A percentile compares a stretch with the other conserved stretches of the same genome.
These are phyloP conservation scores for Aspergillus funiculosus DNA, from an alignment of 495 filamentous ascomycete species.

Conservation along the genomic window DNA sequence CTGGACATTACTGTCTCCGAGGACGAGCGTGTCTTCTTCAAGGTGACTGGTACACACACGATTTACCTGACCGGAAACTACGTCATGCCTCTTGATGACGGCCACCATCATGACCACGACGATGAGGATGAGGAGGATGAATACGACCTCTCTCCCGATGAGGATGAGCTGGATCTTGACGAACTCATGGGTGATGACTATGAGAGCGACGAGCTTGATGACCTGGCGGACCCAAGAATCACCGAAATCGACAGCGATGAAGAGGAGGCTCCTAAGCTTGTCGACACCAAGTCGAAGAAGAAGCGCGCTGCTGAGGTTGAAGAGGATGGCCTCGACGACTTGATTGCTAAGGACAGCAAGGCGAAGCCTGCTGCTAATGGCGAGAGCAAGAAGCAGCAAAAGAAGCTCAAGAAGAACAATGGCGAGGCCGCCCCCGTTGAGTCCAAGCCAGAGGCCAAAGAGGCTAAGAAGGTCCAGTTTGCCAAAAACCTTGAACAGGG, in stretches of 20 bases:
- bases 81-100: slow-evolving; percentile 56
- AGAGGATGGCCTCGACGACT: slow-evolving; percentile 55
- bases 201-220: slow-evolving; percentile 79
- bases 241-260: slow-evolving; percentile 74
- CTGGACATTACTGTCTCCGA: slow-evolving; percentile 85
- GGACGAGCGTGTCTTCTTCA: slow-evolving; percentile 84
- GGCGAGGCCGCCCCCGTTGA: slow-evolving; percentile 65
- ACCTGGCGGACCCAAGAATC: slow-evolving; percentile 71
- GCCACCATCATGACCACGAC: slow-evolving; percentile 47
- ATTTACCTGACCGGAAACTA: slow-evolving; percentile 96
- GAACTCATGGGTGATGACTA: slow-evolving; percentile 57
- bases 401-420: slow-evolving; percentile 98
- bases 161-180: slow-evolving; percentile 55
- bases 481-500: slow-evolving; percentile 98
- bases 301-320: slow-evolving; percentile 71
- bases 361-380: slow-evolving; percentile 61
- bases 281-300: slow-evolving; percentile 72
- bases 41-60: slow-evolving; percentile 80
- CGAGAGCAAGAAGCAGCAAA: slow-evolving; percentile 90
- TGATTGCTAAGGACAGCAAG: slow-evolving; percentile 42
- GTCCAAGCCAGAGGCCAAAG: slow-evolving; percentile 39
- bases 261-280: slow-evolving; percentile 75
- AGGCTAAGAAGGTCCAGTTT: slow-evolving; percentile 95
- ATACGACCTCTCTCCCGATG: slow-evolving; percentile 76
- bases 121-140: slow-evolving; percentile 66